Base-by-base conservation (phyloP, 495 filamentous ascomycete genomes). In the Xylaria longipes region DNA sequence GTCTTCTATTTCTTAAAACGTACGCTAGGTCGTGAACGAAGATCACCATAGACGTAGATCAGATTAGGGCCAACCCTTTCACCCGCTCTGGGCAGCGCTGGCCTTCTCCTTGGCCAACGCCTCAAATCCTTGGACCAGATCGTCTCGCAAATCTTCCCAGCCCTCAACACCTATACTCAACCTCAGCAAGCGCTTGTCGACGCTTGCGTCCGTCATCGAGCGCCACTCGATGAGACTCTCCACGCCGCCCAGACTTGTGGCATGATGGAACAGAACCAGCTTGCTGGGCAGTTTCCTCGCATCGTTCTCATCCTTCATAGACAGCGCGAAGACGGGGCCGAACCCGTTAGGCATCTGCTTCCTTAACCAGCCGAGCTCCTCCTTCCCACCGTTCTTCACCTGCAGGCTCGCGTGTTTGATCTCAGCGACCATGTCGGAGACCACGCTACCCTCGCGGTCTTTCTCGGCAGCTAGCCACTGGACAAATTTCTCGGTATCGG, bases 211-310 rank as follows among this genome's bases (percentile, higher is more conserved):
- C 66, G 87, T 90, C 95, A 99, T 95, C 31, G 91, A 88, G 67
- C 91, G 80, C 91, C 93, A 94, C 84, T 96, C 93, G 76, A 99
- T 92, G 86, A 98, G 82, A 73, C 92, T 94, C 88, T 99, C 96
- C 12, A 98, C 94, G 1, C 95, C 94, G 5, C 96, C 96, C 7
- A 99, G 81, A 80, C 92, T 95, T 20, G 96, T 99, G 8, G 96
- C 95, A 86, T 99, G 96, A 73, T 97, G 93, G 84, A 98, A 99
- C 64, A 94, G 87, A 33, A 86, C 71, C 77, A 98, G 78, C 82
- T 92, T 90, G 75, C 90, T 91, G 31, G 96, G 96, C 66, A 99
- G 78, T 48, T 82, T 80, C 45, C 86, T 84, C 3, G 96, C 95
- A 56, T 87, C 77, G 7, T 81, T 80, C 74, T 87, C 85, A 5